phyloP scores from a whole-genome alignment of 73 alveolate species.

The Tetrahymena elliotti region DNA sequence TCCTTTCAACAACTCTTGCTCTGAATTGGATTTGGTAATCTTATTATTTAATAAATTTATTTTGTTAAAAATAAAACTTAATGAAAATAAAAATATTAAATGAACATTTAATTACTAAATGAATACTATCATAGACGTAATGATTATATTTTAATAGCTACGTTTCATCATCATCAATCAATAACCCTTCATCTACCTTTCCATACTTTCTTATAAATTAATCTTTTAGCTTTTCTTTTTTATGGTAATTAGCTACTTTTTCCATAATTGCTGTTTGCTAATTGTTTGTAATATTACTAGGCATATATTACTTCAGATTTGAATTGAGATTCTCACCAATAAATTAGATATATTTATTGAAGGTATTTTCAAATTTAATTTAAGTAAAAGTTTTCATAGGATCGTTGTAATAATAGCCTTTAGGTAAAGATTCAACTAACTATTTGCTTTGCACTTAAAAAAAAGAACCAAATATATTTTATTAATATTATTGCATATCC shows the following conservation, averaged over 20 bases:
- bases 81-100: too few species aligned
- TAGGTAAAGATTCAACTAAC: not conserved
- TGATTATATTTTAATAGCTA: not conserved
- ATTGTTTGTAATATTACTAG: not conserved
- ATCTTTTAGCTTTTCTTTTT: not conserved
- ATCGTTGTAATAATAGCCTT: not conserved
- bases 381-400: not conserved
- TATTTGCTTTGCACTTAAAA: not conserved
- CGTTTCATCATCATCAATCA: not conserved
- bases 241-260: not conserved
- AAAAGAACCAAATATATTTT: not conserved
- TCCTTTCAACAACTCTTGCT: not conserved
- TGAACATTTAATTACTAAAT: not conserved
- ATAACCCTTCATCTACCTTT: not conserved
- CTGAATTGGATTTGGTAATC: not conserved
- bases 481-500: not conserved
- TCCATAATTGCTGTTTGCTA: not conserved
- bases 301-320: not conserved
- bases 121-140: not conserved
- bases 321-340: not conserved
- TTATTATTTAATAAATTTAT: not conserved
- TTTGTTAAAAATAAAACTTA: not conserved
- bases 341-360: not conserved
- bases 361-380: not conserved
- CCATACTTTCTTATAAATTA: not conserved